Percentiles rank a stretch among this genome's conserved stretches.
These are phyloP conservation scores for Canna indica DNA, from an alignment of 176 grass and related monocot species.

Conservation along the genomic window DNA sequence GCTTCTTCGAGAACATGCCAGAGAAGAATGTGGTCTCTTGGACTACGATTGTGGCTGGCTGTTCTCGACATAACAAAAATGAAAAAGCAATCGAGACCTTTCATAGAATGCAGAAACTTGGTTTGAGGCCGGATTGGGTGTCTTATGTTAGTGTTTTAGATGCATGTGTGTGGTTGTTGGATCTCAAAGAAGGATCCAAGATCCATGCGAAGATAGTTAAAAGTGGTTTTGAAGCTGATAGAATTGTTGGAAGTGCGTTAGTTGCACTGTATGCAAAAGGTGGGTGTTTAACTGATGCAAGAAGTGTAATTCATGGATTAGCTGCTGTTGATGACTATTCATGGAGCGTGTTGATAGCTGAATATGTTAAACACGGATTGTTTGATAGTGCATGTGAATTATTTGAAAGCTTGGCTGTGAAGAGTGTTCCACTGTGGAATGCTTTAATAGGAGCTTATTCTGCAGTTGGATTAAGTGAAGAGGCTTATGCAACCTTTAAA, in stretches of 20 bases:
- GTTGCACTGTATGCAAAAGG: conserved; percentile 21
- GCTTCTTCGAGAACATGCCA: conserved; percentile 18
- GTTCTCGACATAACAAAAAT: conserved; percentile 12
- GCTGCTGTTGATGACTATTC: conserved; percentile 23
- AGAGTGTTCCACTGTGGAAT: conserved; percentile 22
- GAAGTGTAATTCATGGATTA: conserved; percentile 2
- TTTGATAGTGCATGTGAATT: conserved; percentile 9
- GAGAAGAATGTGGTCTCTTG: conserved; percentile 26
- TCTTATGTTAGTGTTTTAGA: conserved; percentile 18
- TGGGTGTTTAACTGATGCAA: conserved; percentile 21
- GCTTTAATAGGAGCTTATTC: conserved; percentile 20
- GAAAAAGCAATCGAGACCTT: conserved; percentile 12
- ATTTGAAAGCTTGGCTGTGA: conserved; percentile 13
- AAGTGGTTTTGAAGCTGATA: conserved; percentile 13
- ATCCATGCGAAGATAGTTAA: conserved; percentile 15
- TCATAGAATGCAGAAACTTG: conserved; percentile 1
- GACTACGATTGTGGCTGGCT: conserved; percentile 20
- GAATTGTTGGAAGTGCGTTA: conserved; percentile 17
- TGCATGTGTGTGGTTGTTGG: conserved; percentile 17
- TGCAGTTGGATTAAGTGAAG: conserved; percentile 11
- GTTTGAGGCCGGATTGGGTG: conserved; percentile 11
- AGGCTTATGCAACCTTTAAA: conserved; percentile 12
- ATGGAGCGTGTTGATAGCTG: conserved; percentile 24
- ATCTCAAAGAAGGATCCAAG: conserved; percentile 19
- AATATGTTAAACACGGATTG: conserved; percentile 18